These are phyloP conservation scores for Inga laurina DNA, from an alignment of 306 rosid genomes.

Conservation along the genomic window DNA sequence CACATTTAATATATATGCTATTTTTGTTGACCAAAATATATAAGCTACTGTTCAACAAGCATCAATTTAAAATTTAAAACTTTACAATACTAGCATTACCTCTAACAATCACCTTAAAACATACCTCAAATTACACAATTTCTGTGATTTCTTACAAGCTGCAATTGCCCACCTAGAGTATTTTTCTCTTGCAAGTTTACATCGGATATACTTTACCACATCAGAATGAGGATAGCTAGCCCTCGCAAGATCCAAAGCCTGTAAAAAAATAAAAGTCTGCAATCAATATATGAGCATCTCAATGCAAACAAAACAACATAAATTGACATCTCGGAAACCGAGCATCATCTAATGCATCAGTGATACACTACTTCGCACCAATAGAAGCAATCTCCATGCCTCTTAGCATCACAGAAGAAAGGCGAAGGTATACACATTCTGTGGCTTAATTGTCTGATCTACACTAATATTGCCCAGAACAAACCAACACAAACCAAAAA, in stretches of 20 bases:
- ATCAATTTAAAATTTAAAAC: background rate
- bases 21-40: no score
- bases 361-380: background rate
- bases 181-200: constrained; percentile 82
- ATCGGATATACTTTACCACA: constrained; percentile 86
- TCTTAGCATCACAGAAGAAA: background rate
- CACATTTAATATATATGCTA: background rate
- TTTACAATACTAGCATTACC: constrained; percentile 22
- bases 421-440: background rate
- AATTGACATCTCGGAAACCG: constrained; percentile 4
- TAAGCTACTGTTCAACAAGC: constrained; percentile 3
- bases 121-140: constrained; percentile 66
- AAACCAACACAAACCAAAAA: no score
- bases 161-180: constrained; percentile 75
- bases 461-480: background rate
- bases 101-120: constrained; percentile 42
- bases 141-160: constrained; percentile 57
- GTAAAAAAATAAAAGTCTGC: background rate
- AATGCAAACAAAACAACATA: background rate
- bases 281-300: constrained; percentile 8
- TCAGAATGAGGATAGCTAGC: constrained; percentile 69
- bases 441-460: background rate
- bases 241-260: constrained; percentile 97
- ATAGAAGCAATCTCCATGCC: background rate
- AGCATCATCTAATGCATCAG: background rate